Base-by-base conservation (phyloP, 495 filamentous ascomycete species). In the Wilcoxina mikolae region DNA sequence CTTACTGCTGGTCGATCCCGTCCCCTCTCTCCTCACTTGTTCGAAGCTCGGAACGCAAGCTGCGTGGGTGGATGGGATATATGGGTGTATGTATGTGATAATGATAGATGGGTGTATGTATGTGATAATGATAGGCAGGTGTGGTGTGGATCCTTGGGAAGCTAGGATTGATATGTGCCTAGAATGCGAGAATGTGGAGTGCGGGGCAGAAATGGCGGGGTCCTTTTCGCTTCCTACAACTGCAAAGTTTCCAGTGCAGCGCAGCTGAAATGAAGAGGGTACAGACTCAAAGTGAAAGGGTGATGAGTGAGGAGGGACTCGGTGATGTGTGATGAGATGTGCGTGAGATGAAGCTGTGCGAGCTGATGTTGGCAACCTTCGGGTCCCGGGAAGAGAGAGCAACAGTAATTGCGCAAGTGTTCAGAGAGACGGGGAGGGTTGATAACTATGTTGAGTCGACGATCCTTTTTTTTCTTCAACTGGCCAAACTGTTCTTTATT, bases 1-100 rank as follows among this genome's bases (percentile, higher is more conserved):
- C 39, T 9, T 9, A n/a, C 33, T 38, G 33, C 9, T 49, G 45
- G 45, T 26, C 45, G 45, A 49, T 49, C 45, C 45, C 45, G 12
- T 45, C 42, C 42, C 9, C 33, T 38, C 17, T 38, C 33, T 45
- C 42, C 42, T 9, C 42, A 45, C 42, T 20, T 4, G 22, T 26
- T 7, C 10, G 39, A 43, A 20, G 45, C 45, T 49, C 45, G 45
- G 45, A 49, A 49, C 9, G 27, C 22, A 49, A 28, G 45, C 24
- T 24, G 45, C 7, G 24, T 28, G 45, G 45, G 27, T 25, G 45
- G 45, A 12, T 4, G 45, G 45, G 24, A 20, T 43, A 43, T 20
- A 4, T 20, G 9, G 7, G 17, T 18, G 7, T 43, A 18, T 43
- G 39, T 43, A 43, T 43, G 39, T 9, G 4, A 43, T 43, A 43